Base-by-base conservation (phyloP, 2,329 filamentous ascomycete genomes). In the Fusarium algeriense region DNA sequence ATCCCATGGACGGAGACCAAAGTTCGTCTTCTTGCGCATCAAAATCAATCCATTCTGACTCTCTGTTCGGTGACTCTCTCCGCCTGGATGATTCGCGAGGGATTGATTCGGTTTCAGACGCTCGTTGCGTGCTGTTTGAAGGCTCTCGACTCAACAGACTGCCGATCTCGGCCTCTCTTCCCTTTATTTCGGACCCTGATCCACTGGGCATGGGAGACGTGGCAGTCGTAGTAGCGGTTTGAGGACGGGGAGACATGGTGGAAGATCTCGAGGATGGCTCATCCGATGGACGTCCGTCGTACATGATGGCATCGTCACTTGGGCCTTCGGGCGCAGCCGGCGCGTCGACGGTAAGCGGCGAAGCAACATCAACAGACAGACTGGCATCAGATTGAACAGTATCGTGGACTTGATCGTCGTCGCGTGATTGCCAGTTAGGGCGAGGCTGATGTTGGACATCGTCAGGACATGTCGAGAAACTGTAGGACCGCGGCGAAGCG, bases 401-500 rank as follows among this genome's bases (percentile, higher is more conserved):
- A 34, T 71, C 35, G 20, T 73, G 64, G 15, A 65, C 59, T 48
- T 71, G 66, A 15, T 70, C 46, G 38, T 74, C 61, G 50, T 75
- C 68, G 56, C 69, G 74, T 23, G 73, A 64, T 64, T 78, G 75
- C 66, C 78, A 75, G 34, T 67, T 34, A 37, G 72, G 69, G 65
- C 67, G 71, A 54, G 56, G 76, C 59, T 75, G 72, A 52, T 76
- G 78, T 53, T 76, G 80, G 17, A 80, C 75, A 30, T 85, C 82
- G 62, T 85, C 83, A 63, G 83, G 83, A 62, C 83, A 85, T 70
- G 82, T 82, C 48, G 81, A 82, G 70, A 83, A 82, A 60, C 75
- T 77, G 61, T 81, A 78, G 7, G 80, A 78, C 61, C 78, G 79
- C 46, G 81, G 79, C 48, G 81, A 81, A 41, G 79, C 75, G 35